Evolutionary conservation across 257 asterid species (phyloP), one percentile per base, ranked within the genome.

Genomic region (Cruciata laevipes): DNA sequence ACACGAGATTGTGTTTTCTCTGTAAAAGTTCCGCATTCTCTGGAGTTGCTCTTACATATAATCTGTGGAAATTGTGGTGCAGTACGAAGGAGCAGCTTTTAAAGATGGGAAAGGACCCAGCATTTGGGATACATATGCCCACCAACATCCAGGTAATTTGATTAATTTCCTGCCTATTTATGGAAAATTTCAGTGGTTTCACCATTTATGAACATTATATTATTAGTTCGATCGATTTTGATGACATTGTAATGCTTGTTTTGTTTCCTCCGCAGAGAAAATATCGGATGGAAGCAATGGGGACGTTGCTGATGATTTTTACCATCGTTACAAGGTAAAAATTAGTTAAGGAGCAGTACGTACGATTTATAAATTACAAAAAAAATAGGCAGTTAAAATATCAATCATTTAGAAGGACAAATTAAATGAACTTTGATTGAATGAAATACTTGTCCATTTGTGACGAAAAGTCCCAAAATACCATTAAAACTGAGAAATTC

Each of bases 81-180:
- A 67, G 71, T 51, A 49, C 21, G 84, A 78, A 71, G 82, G 77
- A 24, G 74, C 74, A 14, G 63, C 74, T 14, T 61, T 17, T 49
- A 49, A 63, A 65, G 78, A 63, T 71, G 82, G 81, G 14, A 80
- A 67, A 66, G 74, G 82, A 35, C 70, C 57, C 1, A 80, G 80
- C 53, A 69, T 68, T 12, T 80, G 86, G 86, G 86, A 78, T 76
- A 71, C 40, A 23, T 81, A 67, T 65, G 31, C 71, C 58, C 66
- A 14, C 13, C 10, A 35, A 69, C 31, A 58, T 58, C 73, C 73
- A 60, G 55, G 73, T 27, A 27, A 27, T 27, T 27, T n/a, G n/a
- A n/a, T n/a, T 1, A n/a, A n/a, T n/a, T n/a, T n/a, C n/a, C n/a
- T n/a, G n/a, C n/a, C n/a, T 35, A 35, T 35, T 6, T 35, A 3